phyloP scores from a whole-genome alignment of 1,139 yeast species.

The Yamadazyma sp. region DNA sequence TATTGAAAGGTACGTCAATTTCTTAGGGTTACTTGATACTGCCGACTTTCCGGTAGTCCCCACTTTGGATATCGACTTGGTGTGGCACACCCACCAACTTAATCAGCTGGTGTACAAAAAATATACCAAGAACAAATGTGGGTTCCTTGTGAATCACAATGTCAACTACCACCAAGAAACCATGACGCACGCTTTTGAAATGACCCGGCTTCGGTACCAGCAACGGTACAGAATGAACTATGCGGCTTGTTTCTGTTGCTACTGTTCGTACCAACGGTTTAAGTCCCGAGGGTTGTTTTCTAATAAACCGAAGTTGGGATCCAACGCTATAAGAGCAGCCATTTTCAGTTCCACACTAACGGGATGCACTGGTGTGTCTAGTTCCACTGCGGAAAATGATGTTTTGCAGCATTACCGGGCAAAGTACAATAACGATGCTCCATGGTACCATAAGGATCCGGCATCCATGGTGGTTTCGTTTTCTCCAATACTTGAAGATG shows the following conservation, averaged over 20 bases:
- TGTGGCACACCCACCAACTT: conserved; percentile 44
- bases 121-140: conserved; percentile 17
- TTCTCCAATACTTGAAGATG: conserved; percentile 1
- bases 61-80: conserved; percentile 38
- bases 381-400: background rate
- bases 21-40: conserved; percentile 21
- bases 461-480: background rate
- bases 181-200: conserved; percentile 10
- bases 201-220: conserved; percentile 11
- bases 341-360: background rate
- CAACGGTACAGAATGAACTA: conserved; percentile 12
- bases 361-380: background rate
- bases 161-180: conserved; percentile 15
- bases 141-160: conserved; percentile 16
- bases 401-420: background rate
- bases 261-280: conserved; percentile 12
- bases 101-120: conserved; percentile 23
- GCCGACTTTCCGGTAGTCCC: conserved; percentile 26
- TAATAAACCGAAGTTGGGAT: background rate
- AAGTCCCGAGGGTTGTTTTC: conserved; percentile 8
- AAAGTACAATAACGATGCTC: conserved; percentile 1
- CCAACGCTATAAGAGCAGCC: background rate
- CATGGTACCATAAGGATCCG: background rate
- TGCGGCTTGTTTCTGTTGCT: conserved; percentile 17
- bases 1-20: conserved; percentile 25